Evolutionary conservation across 1,139 yeast species (phyloP).

Genomic region (Hyphopichia pseudoburtonii): DNA sequence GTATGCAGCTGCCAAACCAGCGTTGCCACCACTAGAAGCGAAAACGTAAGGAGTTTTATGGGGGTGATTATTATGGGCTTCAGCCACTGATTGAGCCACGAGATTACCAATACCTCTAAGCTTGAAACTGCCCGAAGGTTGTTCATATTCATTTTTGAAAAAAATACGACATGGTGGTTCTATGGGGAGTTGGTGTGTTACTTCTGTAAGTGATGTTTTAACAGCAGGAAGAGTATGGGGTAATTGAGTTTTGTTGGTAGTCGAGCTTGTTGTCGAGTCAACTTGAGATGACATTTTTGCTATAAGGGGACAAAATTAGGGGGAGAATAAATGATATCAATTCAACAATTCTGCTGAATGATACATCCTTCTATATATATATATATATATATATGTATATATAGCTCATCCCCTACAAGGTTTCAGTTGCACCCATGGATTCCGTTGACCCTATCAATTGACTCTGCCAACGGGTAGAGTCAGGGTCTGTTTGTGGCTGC

Average conservation of each 20-base stretch:
- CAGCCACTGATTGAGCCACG: constrained; percentile 20
- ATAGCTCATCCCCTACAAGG: background rate
- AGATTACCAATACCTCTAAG: constrained; percentile 40
- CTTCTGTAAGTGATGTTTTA: constrained; percentile 28
- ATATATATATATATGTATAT: too few species aligned
- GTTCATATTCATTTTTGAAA: constrained; percentile 41
- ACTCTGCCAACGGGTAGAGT: background rate
- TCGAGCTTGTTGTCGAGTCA: background rate
- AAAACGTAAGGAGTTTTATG: constrained; percentile 25
- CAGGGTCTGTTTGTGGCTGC: constrained; percentile 1
- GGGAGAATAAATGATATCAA: too few species aligned
- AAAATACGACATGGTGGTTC: constrained; percentile 28
- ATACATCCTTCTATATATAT: too few species aligned
- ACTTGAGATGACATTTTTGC: background rate
- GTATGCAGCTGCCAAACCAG: constrained; percentile 48
- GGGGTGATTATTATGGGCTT: constrained; percentile 17
- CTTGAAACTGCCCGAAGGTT: constrained; percentile 44
- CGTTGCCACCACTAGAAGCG: constrained; percentile 48
- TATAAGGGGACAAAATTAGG: background rate
- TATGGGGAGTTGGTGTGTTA: constrained; percentile 22
- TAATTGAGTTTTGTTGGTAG: background rate
- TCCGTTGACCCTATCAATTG: background rate
- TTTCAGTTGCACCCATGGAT: background rate
- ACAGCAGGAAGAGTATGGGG: constrained; percentile 5
- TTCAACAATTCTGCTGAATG: too few species aligned